A percentile compares a stretch with the other conserved stretches of the same genome.
phyloP scores from a whole-genome alignment of 2,329 filamentous ascomycete species.

The Xylaria hypoxylon region DNA sequence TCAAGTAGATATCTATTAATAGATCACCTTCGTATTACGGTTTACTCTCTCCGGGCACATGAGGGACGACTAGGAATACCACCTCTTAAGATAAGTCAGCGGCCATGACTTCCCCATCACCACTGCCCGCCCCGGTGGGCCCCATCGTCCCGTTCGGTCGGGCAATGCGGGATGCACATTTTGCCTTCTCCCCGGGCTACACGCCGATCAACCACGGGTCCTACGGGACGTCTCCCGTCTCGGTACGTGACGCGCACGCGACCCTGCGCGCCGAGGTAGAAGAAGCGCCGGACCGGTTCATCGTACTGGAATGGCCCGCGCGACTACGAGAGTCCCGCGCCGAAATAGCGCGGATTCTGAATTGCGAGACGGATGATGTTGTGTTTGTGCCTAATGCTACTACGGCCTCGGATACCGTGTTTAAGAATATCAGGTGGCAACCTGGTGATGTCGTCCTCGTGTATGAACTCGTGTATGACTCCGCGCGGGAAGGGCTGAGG shows the following conservation, averaged over 20 bases:
- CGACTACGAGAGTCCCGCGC: constrained; percentile 42
- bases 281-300: constrained; percentile 48
- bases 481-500: constrained; percentile 67
- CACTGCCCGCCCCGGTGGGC: constrained; percentile 1
- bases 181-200: constrained; percentile 48
- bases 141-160: constrained; percentile 46
- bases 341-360: constrained; percentile 37
- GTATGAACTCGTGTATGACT: constrained; percentile 72
- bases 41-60: too few relatives aligned
- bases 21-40: too few relatives aligned
- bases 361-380: constrained; percentile 42
- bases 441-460: constrained; percentile 70
- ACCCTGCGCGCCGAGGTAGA: constrained; percentile 45
- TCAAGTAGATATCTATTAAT: too few relatives aligned
- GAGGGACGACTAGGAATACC: background rate
- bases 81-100: background rate
- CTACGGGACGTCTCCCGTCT: constrained; percentile 45
- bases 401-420: constrained; percentile 70
- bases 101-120: constrained; percentile 8
- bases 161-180: constrained; percentile 48
- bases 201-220: constrained; percentile 50
- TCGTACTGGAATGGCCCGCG: constrained; percentile 43
- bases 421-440: constrained; percentile 68
- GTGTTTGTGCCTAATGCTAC: constrained; percentile 76
- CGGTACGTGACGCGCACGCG: constrained; percentile 42